Evolutionary conservation across 345 rosid genomes (phyloP).

Genomic region (Cochlearia excelsa): DNA sequence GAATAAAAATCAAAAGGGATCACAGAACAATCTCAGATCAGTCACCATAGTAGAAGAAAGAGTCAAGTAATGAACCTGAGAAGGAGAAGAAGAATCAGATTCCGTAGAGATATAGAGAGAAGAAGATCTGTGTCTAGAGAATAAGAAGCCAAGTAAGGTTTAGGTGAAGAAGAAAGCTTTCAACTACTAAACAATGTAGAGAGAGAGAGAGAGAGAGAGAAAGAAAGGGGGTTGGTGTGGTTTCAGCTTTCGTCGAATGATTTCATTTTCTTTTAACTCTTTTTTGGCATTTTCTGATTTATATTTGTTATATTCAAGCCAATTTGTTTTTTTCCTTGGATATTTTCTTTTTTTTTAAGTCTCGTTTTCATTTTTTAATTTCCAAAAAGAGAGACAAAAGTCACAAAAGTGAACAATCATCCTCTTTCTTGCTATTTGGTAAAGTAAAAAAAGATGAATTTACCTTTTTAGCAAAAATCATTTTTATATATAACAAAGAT

Average conservation of each 20-base stretch:
- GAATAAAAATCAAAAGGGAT: neutral
- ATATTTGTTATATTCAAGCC: neutral
- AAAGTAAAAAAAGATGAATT: no score
- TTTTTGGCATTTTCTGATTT: neutral
- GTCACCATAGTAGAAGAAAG: neutral
- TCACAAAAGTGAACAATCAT: no score
- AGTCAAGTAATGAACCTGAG: neutral
- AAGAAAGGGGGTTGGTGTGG: conserved; percentile 8
- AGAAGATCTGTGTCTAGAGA: neutral
- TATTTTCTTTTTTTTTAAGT: no score
- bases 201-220: no score
- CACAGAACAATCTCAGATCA: neutral
- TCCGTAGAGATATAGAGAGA: neutral
- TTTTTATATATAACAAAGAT: no score
- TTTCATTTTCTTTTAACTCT: neutral
- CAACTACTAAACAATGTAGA: conserved; percentile 9
- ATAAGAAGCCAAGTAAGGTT: neutral
- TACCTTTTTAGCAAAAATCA: no score
- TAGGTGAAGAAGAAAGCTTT: neutral
- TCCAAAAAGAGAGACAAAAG: no score
- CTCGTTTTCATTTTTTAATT: neutral
- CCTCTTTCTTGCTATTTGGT: no score
- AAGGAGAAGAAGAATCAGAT: neutral
- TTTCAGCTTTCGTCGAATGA: neutral
- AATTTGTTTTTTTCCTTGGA: no score